Evolutionary conservation across 2,329 filamentous ascomycete species (phyloP).

Genomic region (Arthroderma uncinatum): DNA sequence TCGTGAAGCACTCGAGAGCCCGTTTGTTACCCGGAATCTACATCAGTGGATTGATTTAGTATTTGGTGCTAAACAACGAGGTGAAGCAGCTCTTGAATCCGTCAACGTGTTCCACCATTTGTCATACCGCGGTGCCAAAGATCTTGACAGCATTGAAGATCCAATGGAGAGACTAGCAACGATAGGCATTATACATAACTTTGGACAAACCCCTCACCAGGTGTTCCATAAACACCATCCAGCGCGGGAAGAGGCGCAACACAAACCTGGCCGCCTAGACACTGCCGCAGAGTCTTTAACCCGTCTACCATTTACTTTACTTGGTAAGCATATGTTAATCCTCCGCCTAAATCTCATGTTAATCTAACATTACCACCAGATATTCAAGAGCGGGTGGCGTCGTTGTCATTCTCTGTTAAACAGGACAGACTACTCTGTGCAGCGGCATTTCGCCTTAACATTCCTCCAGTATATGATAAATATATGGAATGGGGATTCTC

Average conservation of each 20-base stretch:
- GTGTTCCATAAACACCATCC: slow-evolving; percentile 77
- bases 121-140: slow-evolving; percentile 86
- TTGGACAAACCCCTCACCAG: slow-evolving; percentile 93
- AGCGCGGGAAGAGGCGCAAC: slow-evolving; percentile 56
- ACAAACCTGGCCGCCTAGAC: slow-evolving; percentile 61
- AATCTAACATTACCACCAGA: slow-evolving; percentile 29
- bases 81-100: slow-evolving; percentile 80
- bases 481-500: slow-evolving; percentile 95
- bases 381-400: slow-evolving; percentile 67
- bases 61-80: slow-evolving; percentile 87
- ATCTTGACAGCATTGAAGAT: slow-evolving; percentile 83
- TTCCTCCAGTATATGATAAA: slow-evolving; percentile 76
- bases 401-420: slow-evolving; percentile 65
- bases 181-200: slow-evolving; percentile 96
- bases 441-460: slow-evolving; percentile 72
- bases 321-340: slow-evolving; percentile 39
- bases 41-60: slow-evolving; percentile 95
- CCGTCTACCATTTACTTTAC: slow-evolving; percentile 64
- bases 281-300: slow-evolving; percentile 64
- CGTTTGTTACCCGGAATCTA: slow-evolving; percentile 77
- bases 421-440: slow-evolving; percentile 74
- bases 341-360: background rate
- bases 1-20: slow-evolving; percentile 87
- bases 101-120: slow-evolving; percentile 94
- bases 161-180: slow-evolving; percentile 76